A percentile compares a stretch with the other conserved stretches of the same genome.
phyloP scores from a whole-genome alignment of 2,329 filamentous ascomycete species.

The Trichoderma sp. region DNA sequence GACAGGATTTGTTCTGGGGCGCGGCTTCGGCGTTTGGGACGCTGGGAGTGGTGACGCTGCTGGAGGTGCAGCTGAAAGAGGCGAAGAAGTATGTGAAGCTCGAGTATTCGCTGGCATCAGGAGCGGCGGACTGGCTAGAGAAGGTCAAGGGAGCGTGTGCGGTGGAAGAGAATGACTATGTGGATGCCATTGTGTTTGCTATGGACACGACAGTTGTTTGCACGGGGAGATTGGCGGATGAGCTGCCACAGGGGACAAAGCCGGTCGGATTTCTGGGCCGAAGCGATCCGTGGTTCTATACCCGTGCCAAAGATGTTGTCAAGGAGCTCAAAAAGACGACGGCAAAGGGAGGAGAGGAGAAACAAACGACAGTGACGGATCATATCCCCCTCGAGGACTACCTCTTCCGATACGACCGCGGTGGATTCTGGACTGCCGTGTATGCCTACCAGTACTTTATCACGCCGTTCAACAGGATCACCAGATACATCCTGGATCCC shows the following conservation, averaged over 20 bases:
- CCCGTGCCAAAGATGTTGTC: conserved; percentile 55
- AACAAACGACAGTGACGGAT: conserved; percentile 38
- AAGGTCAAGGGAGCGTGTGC: conserved; percentile 45
- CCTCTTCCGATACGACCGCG: conserved; percentile 68
- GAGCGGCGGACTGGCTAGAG: conserved; percentile 37
- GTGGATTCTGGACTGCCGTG: conserved; percentile 64
- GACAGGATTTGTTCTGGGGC: conserved; percentile 60
- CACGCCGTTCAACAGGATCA: conserved; percentile 62
- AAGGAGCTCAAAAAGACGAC: conserved; percentile 28
- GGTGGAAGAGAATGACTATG: conserved; percentile 53
- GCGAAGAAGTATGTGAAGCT: conserved; percentile 56
- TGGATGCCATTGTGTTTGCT: conserved; percentile 67
- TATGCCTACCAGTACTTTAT: conserved; percentile 64
- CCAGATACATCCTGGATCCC: conserved; percentile 58
- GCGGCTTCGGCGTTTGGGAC: conserved; percentile 65
- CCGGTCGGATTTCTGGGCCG: conserved; percentile 53
- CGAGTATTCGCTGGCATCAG: conserved; percentile 50
- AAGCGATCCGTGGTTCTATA: conserved; percentile 70
- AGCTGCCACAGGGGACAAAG: conserved; percentile 35
- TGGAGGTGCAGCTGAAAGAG: conserved; percentile 58
- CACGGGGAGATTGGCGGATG: conserved; percentile 55
- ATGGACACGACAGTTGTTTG: conserved; percentile 56
- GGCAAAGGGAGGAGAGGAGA: background rate
- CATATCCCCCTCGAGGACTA: conserved; percentile 63
- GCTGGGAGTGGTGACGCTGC: conserved; percentile 61